Evolutionary conservation across 352 stramenopile species (phyloP), one percentile per base, ranked within the genome.

Genomic region (Globisporangium okanoganense): DNA sequence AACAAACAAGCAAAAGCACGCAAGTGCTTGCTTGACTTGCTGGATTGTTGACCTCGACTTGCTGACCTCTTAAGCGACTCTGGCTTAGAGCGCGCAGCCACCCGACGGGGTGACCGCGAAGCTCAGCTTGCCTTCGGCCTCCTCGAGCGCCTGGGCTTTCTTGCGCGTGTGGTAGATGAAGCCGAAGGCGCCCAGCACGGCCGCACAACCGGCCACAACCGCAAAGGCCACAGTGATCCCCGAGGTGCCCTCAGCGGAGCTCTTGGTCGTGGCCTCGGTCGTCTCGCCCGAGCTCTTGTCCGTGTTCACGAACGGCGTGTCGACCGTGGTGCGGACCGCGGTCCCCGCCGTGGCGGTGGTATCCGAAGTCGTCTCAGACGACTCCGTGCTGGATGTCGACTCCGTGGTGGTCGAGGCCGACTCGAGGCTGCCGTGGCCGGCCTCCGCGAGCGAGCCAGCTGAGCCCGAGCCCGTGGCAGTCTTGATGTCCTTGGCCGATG

Each of bases 121-220:
- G 38, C 58, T 64, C 25, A 35, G 68, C 76, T 89, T 89, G 66
- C 69, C 61, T 22, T 87, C 78, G 29, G 47, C 64, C 3, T 70
- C 64, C 43, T 85, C 80, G 18, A 90, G 68, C 62, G 79, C 70
- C 47, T 76, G 57, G 5, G 80, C 80, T 52, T 81, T 82, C 70
- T 87, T 73, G 65, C 80, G 80, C 31, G 76, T 71, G 74, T 87
- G 78, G 72, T 87, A 90, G 67, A 90, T 88, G 74, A 90, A 90
- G 25, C 73, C 80, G 56, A 87, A 86, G 1, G 80, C 80, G 18
- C 72, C 70, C 49, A 81, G 38, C 13, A 75, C 66, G 41, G 82
- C 75, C 8, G 67, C 72, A 27, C 67, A 78, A 35, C 64, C 72
- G 5, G 51, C 50, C 1, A 36, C 50, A 2, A 65, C 52, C 5